A percentile compares a stretch with the other conserved stretches of the same genome.
Evolutionary conservation across 805 yeast genomes (phyloP).

Genomic region (Lipomyces sp.): DNA sequence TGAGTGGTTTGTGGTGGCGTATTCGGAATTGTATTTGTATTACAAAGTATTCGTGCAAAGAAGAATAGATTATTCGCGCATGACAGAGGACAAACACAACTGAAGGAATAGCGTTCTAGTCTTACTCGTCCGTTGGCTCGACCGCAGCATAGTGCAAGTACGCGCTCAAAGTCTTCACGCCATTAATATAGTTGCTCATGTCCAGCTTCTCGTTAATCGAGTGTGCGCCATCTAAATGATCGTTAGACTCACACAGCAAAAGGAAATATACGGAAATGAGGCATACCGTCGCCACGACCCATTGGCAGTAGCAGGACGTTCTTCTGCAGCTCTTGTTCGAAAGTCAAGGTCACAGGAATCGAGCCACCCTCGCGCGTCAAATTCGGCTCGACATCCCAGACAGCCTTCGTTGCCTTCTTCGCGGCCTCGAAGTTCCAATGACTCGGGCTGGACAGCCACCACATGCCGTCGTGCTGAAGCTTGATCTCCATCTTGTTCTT

Average conservation of each 20-base stretch:
- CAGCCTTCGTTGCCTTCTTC: constrained; percentile 85
- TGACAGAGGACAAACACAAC: neutral
- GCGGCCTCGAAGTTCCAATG: constrained; percentile 94
- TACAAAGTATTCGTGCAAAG: neutral
- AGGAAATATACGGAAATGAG: neutral
- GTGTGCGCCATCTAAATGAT: constrained; percentile 74
- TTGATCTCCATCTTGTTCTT: constrained; percentile 72
- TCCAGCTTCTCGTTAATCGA: constrained; percentile 94
- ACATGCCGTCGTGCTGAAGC: constrained; percentile 89
- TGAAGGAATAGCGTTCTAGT: no score
- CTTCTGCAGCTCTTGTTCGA: constrained; percentile 81
- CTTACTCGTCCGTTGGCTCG: constrained; percentile 8
- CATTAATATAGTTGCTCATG: constrained; percentile 83
- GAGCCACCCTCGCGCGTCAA: constrained; percentile 99
- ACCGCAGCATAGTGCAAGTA: constrained; percentile 74
- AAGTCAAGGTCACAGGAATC: constrained; percentile 92
- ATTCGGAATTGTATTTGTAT: neutral
- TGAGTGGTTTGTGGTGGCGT: no score
- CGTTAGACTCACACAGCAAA: neutral
- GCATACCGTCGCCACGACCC: constrained; percentile 87
- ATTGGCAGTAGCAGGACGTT: constrained; percentile 88
- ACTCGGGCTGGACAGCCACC: constrained; percentile 94
- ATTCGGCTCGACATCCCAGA: constrained; percentile 94
- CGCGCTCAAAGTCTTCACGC: constrained; percentile 89
- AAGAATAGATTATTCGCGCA: neutral